Evolutionary conservation across 495 filamentous ascomycete genomes (phyloP).

Genomic region (Aspergillus sparsus): DNA sequence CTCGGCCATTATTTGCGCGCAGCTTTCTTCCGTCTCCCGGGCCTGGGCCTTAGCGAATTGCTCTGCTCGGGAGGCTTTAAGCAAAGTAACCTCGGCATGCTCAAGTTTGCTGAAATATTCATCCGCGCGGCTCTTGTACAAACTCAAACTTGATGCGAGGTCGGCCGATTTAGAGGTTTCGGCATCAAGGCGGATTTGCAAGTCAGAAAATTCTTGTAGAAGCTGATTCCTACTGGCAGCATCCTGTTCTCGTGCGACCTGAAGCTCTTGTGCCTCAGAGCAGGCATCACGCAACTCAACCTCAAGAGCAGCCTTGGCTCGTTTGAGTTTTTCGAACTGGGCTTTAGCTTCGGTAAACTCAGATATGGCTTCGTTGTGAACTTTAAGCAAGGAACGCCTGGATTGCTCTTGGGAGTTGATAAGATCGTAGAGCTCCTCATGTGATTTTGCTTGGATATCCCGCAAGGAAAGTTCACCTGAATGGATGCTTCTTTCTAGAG

Average conservation of each 20-base stretch:
- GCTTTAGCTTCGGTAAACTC: slow-evolving; percentile 84
- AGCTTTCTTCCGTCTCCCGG: slow-evolving; percentile 87
- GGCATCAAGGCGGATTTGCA: slow-evolving; percentile 89
- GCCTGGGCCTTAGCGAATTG: slow-evolving; percentile 90
- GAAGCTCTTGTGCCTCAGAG: slow-evolving; percentile 81
- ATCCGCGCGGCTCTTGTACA: slow-evolving; percentile 92
- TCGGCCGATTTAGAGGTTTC: slow-evolving; percentile 85
- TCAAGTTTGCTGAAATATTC: slow-evolving; percentile 98
- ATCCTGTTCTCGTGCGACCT: slow-evolving; percentile 78
- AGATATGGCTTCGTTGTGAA: slow-evolving; percentile 80
- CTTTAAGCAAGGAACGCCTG: slow-evolving; percentile 73
- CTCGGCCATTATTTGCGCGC: slow-evolving; percentile 86
- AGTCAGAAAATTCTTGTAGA: slow-evolving; percentile 87
- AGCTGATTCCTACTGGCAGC: slow-evolving; percentile 79
- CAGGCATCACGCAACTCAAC: slow-evolving; percentile 85
- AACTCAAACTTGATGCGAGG: slow-evolving; percentile 74
- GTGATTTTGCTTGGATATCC: slow-evolving; percentile 89
- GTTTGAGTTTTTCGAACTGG: slow-evolving; percentile 82
- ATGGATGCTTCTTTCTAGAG: slow-evolving; percentile 81
- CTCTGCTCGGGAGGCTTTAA: slow-evolving; percentile 89
- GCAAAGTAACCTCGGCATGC: slow-evolving; percentile 91
- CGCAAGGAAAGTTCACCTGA: slow-evolving; percentile 88
- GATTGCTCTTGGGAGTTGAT: slow-evolving; percentile 94
- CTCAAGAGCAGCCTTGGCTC: slow-evolving; percentile 73
- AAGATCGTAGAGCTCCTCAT: slow-evolving; percentile 92